These are phyloP conservation scores for Chaetomiaceae sp. DNA, from an alignment of 2,329 filamentous ascomycete genomes.

Conservation along the genomic window DNA sequence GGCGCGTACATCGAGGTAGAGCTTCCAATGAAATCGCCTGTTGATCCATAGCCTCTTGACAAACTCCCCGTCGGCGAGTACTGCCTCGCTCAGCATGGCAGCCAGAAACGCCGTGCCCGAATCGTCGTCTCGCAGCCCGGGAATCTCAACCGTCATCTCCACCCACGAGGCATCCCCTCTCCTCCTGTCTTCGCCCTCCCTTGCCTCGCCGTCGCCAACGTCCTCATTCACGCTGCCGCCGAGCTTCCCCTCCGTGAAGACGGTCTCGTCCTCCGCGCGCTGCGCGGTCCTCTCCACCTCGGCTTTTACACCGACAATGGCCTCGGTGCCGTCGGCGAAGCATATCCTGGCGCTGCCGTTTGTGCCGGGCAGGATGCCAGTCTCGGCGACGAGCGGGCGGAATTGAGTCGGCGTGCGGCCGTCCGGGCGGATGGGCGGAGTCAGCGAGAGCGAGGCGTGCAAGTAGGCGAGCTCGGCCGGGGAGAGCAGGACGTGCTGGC, in stretches of 20 bases:
- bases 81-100: constrained; percentile 80
- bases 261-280: constrained; percentile 24
- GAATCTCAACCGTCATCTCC: constrained; percentile 86
- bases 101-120: constrained; percentile 78
- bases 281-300: constrained; percentile 71
- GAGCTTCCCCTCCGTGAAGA: constrained; percentile 14
- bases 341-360: constrained; percentile 92
- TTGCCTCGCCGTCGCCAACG: constrained; percentile 23
- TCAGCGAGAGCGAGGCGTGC: constrained; percentile 74
- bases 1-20: constrained; percentile 80
- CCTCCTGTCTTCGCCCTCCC: constrained; percentile 35
- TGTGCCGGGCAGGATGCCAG: constrained; percentile 77
- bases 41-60: constrained; percentile 78
- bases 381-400: constrained; percentile 84
- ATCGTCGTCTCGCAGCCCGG: constrained; percentile 86
- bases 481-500: constrained; percentile 70
- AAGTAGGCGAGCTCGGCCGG: constrained; percentile 96
- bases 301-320: constrained; percentile 90
- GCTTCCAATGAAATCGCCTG: constrained; percentile 86
- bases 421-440: constrained; percentile 83
- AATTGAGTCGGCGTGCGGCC: constrained; percentile 78
- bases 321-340: constrained; percentile 91
- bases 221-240: constrained; percentile 25
- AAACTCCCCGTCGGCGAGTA: constrained; percentile 67
- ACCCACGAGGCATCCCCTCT: constrained; percentile 65